Conservation (phyloP, 106 monocot genomes). For the Narthecium ossifragum region DNA sequence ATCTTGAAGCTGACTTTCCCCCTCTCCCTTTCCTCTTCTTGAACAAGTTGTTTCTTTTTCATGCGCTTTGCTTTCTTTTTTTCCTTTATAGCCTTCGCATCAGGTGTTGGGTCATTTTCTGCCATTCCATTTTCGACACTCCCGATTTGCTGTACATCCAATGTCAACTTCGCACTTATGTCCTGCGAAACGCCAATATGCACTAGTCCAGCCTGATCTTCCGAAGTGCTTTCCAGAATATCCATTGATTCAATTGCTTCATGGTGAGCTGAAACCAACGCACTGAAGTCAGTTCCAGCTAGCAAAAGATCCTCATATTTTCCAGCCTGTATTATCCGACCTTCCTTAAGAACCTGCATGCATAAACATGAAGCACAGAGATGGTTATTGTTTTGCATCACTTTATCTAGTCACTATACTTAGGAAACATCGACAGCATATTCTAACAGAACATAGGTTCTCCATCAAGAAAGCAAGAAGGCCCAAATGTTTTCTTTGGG, state of each 20-base stretch:
- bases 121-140: slow-evolving; percentile 28
- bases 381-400: too few relatives aligned
- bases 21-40: slow-evolving; percentile 87
- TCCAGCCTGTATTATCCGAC: slow-evolving; percentile 82
- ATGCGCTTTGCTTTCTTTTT: slow-evolving; percentile 71
- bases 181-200: slow-evolving; percentile 15
- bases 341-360: slow-evolving; percentile 85
- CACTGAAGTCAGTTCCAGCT: slow-evolving; percentile 92
- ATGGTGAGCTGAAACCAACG: slow-evolving; percentile 89
- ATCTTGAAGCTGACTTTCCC: slow-evolving; percentile 84
- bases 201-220: slow-evolving; percentile 27
- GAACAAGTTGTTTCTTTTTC: slow-evolving; percentile 79
- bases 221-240: slow-evolving; percentile 40
- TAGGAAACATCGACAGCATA: too few relatives aligned
- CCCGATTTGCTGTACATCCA: slow-evolving; percentile 38
- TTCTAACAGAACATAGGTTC: too few relatives aligned
- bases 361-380: too few relatives aligned
- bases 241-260: slow-evolving; percentile 98
- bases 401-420: too few relatives aligned
- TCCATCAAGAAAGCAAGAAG: too few relatives aligned
- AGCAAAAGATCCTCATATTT: slow-evolving; percentile 92
- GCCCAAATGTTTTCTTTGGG: too few relatives aligned
- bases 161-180: slow-evolving; percentile 27
- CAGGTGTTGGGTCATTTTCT: slow-evolving; percentile 28
- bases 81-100: slow-evolving; percentile 60